Evolutionary conservation across 805 yeast genomes (phyloP), one percentile per base, ranked within the genome.

Genomic region (Wickerhamomyces subpelliculosus): DNA sequence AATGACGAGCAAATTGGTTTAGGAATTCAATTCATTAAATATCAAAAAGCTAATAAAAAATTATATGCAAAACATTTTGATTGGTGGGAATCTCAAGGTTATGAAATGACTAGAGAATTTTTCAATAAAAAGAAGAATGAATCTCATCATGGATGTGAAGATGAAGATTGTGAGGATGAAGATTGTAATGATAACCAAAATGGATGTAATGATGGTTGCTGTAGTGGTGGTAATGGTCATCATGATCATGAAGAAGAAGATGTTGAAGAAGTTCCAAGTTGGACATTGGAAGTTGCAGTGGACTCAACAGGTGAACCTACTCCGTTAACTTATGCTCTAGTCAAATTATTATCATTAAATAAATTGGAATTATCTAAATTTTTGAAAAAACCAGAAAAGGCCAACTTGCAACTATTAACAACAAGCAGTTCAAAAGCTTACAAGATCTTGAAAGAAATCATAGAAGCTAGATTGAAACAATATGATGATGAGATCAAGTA

Each of bases 1-100:
- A 62, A 65, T 1, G 68, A 73, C 49, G 87, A 83, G 46, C 54
- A 69, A 2, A 72, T 83, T 11, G 67, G 76, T 37, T 53, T 85
- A n/a, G 77, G 80, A 1, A 62, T 66, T 2, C 80, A 77, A 45
- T 55, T 73, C 38, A 48, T 65, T 33, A 53, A 49, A 32, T 50
- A 61, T 27, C 55, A 55, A 22, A 62, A 58, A 22, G 54, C 60
- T 27, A 46, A 47, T 13, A 55, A 52, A 26, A 54, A 53, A 23
- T 62, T 64, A 39, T 46, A 64, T 27, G 60, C 65, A 8, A 48
- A 52, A 31, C 69, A 65, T 38, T 44, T 74, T 16, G 58, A 60
- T 14, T 78, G 78, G 80, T 70, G 74, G 62, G 72, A 68, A 23
- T 57, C 54, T 11, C 52, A 61, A 16, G 78, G 78, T 5, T 70